Percentiles rank a stretch among this genome's conserved stretches.
Conservation (phyloP, 176 grass and related monocot species). For the Otatea glauca region DNA sequence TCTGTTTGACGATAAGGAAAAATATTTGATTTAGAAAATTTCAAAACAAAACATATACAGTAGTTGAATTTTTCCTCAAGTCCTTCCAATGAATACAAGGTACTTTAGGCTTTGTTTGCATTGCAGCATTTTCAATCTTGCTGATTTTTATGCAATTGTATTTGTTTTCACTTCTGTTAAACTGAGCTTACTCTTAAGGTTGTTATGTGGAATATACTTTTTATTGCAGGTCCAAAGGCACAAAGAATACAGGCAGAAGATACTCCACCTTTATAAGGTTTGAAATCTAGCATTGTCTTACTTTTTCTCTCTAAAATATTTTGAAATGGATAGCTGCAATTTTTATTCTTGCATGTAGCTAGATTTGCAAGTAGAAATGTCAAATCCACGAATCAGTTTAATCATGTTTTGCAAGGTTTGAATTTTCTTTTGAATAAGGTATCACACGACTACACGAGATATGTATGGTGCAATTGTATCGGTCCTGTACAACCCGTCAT, state of each 20-base stretch:
- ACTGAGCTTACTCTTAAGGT: background rate
- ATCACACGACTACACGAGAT: background rate
- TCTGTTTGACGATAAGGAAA: background rate
- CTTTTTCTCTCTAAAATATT: slow-evolving; percentile 39
- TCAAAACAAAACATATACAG: slow-evolving; percentile 5
- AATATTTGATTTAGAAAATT: background rate
- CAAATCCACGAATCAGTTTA: slow-evolving; percentile 5
- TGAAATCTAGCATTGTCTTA: slow-evolving; percentile 40
- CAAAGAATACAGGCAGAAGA: slow-evolving; percentile 87
- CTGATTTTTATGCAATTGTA: background rate
- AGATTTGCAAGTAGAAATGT: slow-evolving; percentile 38
- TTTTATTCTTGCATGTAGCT: slow-evolving; percentile 27
- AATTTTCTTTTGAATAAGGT: slow-evolving; percentile 5
- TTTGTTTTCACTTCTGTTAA: background rate
- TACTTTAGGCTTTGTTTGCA: background rate
- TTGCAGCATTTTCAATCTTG: slow-evolving; percentile 19
- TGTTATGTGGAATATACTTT: slow-evolving; percentile 27
- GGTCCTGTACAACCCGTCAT: slow-evolving; percentile 1
- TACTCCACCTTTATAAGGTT: slow-evolving; percentile 89
- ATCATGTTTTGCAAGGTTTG: slow-evolving; percentile 24
- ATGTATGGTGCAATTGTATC: background rate
- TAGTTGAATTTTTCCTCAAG: background rate
- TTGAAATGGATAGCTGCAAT: slow-evolving; percentile 30
- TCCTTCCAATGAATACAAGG: background rate
- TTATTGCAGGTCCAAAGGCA: slow-evolving; percentile 72